Evolutionary conservation across 1,284 basidiomycete genomes (phyloP).

Genomic region (Ceratobasidium sp.): DNA sequence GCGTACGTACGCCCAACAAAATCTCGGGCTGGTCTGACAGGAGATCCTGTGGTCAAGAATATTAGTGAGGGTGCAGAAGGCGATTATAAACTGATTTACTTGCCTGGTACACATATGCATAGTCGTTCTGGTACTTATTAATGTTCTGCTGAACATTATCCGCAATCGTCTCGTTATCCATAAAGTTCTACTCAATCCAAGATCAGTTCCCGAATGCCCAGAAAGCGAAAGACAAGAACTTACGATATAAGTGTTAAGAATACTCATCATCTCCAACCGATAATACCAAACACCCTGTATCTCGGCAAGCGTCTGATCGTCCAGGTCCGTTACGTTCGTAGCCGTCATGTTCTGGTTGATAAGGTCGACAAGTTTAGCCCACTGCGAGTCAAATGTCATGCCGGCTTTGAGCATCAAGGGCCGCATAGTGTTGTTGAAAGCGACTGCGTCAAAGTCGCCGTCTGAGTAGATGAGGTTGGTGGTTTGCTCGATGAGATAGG

Average conservation of each 20-base stretch:
- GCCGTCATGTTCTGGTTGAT: background rate
- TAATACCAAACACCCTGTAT: background rate
- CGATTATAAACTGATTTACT: background rate
- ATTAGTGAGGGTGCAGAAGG: background rate
- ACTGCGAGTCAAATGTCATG: background rate
- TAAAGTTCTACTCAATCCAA: background rate
- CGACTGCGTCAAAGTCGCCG: background rate
- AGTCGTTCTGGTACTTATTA: constrained; percentile 13
- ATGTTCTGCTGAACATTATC: constrained; percentile 5
- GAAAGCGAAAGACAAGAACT: background rate
- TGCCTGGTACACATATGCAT: background rate
- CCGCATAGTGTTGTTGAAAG: background rate
- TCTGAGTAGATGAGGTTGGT: background rate
- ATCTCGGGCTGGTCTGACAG: background rate
- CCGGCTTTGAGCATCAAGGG: constrained; percentile 10
- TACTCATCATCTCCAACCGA: constrained; percentile 7
- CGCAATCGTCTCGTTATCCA: constrained; percentile 24
- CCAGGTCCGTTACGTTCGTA: background rate
- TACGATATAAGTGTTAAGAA: constrained; percentile 10
- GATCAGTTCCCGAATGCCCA: background rate
- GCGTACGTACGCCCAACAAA: background rate
- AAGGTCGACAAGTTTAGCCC: background rate
- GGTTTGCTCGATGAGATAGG: background rate
- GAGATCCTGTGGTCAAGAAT: background rate
- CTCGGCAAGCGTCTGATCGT: background rate